These are phyloP conservation scores for Haberlea rhodopensis DNA, from an alignment of 257 asterid genomes.

Conservation along the genomic window DNA sequence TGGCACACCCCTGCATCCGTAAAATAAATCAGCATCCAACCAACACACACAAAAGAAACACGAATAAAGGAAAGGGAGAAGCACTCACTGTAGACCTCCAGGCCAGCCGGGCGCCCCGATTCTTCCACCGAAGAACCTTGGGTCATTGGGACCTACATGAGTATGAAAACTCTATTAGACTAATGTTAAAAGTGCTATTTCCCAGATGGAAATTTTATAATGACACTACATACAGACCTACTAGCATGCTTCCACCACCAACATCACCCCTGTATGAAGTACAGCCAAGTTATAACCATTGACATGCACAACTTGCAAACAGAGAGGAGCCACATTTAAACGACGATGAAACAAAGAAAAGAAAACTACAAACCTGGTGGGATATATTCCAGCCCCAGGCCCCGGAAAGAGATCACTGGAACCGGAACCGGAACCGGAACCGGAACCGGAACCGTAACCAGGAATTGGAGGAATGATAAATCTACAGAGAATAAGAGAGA, in stretches of 20 bases:
- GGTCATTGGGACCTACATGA: conserved; percentile 73
- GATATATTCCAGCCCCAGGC: conserved; percentile 74
- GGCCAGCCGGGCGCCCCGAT: conserved; percentile 48
- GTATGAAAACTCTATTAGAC: conserved; percentile 3
- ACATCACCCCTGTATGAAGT: conserved; percentile 52
- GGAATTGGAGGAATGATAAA: conserved; percentile 27
- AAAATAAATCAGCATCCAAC: conserved; percentile 3
- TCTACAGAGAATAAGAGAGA: neutral
- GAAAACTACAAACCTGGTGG: conserved; percentile 48
- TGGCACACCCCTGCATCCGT: conserved; percentile 58
- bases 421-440: too few species aligned
- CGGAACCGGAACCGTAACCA: conserved; percentile 40
- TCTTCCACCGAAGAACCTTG: conserved; percentile 63
- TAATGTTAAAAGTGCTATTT: neutral
- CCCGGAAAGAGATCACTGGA: conserved; percentile 62
- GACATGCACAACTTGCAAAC: neutral
- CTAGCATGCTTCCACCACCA: conserved; percentile 64
- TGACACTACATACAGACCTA: conserved; percentile 46
- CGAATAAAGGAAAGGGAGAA: neutral
- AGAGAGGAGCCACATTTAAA: neutral
- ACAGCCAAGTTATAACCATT: conserved; percentile 11
- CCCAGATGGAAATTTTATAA: conserved; percentile 15
- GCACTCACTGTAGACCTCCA: conserved; percentile 54
- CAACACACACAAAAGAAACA: neutral
- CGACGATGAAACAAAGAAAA: neutral